Conservation (phyloP, 139 green algal species). For the Nannochloris sp. region DNA sequence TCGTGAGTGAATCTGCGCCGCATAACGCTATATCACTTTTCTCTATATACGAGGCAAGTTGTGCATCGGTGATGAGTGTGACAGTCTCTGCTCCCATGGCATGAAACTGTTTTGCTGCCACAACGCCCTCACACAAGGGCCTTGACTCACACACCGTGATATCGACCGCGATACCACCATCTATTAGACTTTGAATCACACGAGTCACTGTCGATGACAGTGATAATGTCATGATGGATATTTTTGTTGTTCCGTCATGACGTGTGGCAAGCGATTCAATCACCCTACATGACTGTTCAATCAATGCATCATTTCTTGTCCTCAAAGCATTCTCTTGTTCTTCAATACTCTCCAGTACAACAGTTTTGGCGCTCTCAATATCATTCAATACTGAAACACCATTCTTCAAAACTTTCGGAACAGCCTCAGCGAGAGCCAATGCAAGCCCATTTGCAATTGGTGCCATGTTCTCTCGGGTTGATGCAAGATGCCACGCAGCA, state of each 20-base stretch:
- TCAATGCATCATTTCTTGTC: not conserved
- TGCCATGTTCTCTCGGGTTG: not conserved
- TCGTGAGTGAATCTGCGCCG: not conserved
- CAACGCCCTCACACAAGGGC: not conserved
- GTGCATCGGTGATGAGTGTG: not conserved
- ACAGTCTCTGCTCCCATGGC: not conserved
- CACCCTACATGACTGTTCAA: not conserved
- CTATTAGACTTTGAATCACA: not conserved
- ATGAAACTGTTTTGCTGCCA: not conserved
- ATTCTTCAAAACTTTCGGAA: not conserved
- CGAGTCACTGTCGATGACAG: not conserved
- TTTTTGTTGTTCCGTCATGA: not conserved
- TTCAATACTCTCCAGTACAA: not conserved
- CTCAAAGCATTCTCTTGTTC: not conserved
- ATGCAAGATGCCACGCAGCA: not conserved
- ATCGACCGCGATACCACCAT: not conserved
- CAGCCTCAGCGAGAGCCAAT: not conserved
- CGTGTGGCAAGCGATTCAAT: not conserved
- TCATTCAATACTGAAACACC: not conserved
- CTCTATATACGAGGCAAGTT: not conserved
- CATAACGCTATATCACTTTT: not conserved
- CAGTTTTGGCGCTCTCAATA: not conserved
- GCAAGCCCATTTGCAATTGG: not conserved
- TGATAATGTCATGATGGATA: slow-evolving; percentile 11
- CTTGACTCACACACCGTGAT: not conserved